These are phyloP conservation scores for Endocalyx cinctus DNA, from an alignment of 2,329 filamentous ascomycete genomes.

Conservation along the genomic window DNA sequence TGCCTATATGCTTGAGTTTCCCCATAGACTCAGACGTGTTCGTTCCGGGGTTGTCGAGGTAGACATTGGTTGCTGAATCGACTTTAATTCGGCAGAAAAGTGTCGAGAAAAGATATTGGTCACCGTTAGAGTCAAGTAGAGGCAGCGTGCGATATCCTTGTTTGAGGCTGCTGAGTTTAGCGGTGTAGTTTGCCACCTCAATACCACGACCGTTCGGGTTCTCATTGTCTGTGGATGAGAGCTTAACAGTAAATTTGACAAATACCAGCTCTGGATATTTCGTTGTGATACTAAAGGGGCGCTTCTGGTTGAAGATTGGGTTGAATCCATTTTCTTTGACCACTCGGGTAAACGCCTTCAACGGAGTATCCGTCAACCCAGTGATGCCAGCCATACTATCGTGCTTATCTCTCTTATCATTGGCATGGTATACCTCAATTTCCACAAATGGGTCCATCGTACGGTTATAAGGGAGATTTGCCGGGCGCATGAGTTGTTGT, in stretches of 20 bases:
- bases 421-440: constrained; percentile 89
- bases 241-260: constrained; percentile 87
- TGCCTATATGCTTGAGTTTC: constrained; percentile 53
- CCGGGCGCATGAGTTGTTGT: constrained; percentile 85
- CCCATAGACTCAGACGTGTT: constrained; percentile 37
- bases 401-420: constrained; percentile 86
- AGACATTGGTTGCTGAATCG: constrained; percentile 51
- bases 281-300: constrained; percentile 81
- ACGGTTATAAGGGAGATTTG: constrained; percentile 63
- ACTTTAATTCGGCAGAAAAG: constrained; percentile 85
- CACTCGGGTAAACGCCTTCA: constrained; percentile 74
- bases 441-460: constrained; percentile 91
- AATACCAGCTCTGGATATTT: constrained; percentile 93
- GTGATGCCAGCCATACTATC: constrained; percentile 59
- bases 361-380: constrained; percentile 51
- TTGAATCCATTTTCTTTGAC: constrained; percentile 90
- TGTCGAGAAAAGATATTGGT: constrained; percentile 91
- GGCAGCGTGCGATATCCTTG: constrained; percentile 91
- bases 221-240: constrained; percentile 73
- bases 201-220: constrained; percentile 59
- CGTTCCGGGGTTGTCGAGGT: constrained; percentile 43
- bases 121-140: constrained; percentile 80
- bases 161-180: constrained; percentile 83
- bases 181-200: constrained; percentile 82
- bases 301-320: constrained; percentile 76